Evolutionary conservation across 768 basidiomycete genomes (phyloP), one percentile per base, ranked within the genome.

Genomic region (Amanita inopinata): DNA sequence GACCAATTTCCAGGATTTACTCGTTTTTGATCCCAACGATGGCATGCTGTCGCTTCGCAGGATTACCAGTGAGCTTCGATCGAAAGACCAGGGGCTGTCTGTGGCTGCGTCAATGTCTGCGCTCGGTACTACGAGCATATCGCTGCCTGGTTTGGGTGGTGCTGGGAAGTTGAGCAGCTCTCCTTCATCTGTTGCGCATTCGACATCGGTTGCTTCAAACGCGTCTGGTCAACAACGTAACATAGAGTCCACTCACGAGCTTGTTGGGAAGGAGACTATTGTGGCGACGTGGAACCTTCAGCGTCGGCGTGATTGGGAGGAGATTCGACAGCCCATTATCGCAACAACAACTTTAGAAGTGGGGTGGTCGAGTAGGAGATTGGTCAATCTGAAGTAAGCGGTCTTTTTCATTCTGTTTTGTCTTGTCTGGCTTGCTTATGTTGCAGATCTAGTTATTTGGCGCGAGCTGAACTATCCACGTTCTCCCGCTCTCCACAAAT

Each of bases 401-500:
- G 27, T 28, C 27, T 28, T n/a, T n/a, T 7, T 28, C 20, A 56
- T 51, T 12, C 32, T 22, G 48, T 47, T 23, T 41, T 15, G 38
- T 48, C 41, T 33, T 42, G 14, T 38, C 37, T 14, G 22, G 9
- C 11, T 30, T n/a, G 32, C 14, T 37, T 25, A 46, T 38, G 43
- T 27, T 47, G 11, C 42, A 59, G 4, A 53, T 32, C 2, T 45
- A 87, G 82, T 49, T 80, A 73, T 61, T 70, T 93, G 3, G 71
- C 88, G 0, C 76, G 81, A 32, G 89, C 87, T 0, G 92, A 96
- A 56, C 71, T 94, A 3, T 83, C 83, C 37, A 89, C 87, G 0
- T 76, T 59, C 54, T 78, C 83, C 1, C 66, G 61, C 3, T 75
- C 78, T 1, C 64, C 70, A 0, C 65, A 60, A 1, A 65, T 87